Evolutionary conservation across 1,284 basidiomycete species (phyloP).

Genomic region (Exobasidium rhododendri): DNA sequence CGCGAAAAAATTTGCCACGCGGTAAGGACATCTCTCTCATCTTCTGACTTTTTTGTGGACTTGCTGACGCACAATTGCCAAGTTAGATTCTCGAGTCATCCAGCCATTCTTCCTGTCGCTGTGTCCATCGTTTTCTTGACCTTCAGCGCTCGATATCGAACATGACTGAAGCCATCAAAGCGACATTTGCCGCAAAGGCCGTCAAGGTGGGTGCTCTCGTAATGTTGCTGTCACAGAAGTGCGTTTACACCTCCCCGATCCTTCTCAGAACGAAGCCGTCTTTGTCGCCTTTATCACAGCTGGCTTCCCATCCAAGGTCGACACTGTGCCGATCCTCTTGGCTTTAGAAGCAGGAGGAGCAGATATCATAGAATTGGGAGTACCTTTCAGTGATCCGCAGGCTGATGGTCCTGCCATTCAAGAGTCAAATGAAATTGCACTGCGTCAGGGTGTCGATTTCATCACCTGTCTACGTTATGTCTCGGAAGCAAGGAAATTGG

Average conservation of each 20-base stretch:
- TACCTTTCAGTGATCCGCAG: constrained; percentile 91
- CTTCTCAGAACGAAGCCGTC: constrained; percentile 39
- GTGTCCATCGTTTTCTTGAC: too few relatives aligned
- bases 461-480: constrained; percentile 67
- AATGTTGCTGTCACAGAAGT: background rate
- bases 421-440: constrained; percentile 74
- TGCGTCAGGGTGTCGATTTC: constrained; percentile 47
- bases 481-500: constrained; percentile 72
- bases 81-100: too few relatives aligned
- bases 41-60: too few relatives aligned
- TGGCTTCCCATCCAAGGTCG: constrained; percentile 54
- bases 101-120: too few relatives aligned
- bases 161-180: constrained; percentile 46
- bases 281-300: constrained; percentile 53
- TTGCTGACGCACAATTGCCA: too few relatives aligned
- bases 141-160: too few relatives aligned
- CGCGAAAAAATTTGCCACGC: too few relatives aligned
- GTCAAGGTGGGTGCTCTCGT: constrained; percentile 20
- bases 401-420: constrained; percentile 87
- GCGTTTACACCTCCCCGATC: background rate
- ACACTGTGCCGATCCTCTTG: constrained; percentile 82
- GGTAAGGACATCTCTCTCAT: too few relatives aligned
- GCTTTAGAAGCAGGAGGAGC: constrained; percentile 88
- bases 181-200: constrained; percentile 41
- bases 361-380: constrained; percentile 91